These are phyloP conservation scores for Trichoderma koningii DNA, from an alignment of 2,329 filamentous ascomycete genomes.

Conservation along the genomic window DNA sequence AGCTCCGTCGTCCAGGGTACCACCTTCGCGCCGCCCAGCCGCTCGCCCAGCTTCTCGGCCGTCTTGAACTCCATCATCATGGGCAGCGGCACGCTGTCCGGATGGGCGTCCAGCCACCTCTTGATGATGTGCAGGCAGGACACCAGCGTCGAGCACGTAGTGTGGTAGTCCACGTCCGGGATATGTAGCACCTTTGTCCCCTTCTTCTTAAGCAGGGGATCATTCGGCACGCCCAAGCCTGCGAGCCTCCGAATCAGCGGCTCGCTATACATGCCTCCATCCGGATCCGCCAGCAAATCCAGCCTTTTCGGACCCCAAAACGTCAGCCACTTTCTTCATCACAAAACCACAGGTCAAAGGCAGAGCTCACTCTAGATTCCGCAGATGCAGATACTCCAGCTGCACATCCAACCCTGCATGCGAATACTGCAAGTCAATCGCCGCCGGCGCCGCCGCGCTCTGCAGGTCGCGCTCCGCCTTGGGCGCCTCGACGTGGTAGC, in stretches of 20 bases:
- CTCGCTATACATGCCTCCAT: slow-evolving; percentile 50
- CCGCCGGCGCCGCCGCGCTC: slow-evolving; percentile 41
- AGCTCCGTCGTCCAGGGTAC: slow-evolving; percentile 47
- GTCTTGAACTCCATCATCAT: slow-evolving; percentile 55
- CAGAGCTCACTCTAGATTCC: slow-evolving; percentile 45
- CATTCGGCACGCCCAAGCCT: slow-evolving; percentile 43
- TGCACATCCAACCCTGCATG: slow-evolving; percentile 49
- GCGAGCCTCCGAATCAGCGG: slow-evolving; percentile 47
- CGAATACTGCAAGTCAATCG: slow-evolving; percentile 50
- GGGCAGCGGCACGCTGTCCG: slow-evolving; percentile 48
- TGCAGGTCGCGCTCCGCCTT: slow-evolving; percentile 46
- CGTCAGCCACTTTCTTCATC: background rate
- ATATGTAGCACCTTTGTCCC: slow-evolving; percentile 55
- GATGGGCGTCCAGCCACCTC: slow-evolving; percentile 48
- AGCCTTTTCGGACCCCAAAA: slow-evolving; percentile 31
- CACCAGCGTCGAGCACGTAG: slow-evolving; percentile 49
- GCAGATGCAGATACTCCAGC: slow-evolving; percentile 48
- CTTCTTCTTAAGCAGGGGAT: slow-evolving; percentile 43
- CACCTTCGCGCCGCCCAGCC: slow-evolving; percentile 41
- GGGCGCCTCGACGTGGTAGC: slow-evolving; percentile 51
- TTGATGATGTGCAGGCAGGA: slow-evolving; percentile 48
- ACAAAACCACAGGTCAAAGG: background rate
- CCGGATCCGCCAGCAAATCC: slow-evolving; percentile 51
- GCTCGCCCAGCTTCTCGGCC: slow-evolving; percentile 31
- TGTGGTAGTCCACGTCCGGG: slow-evolving; percentile 51